Conservation (phyloP, 2,329 filamentous ascomycete species). For the Colletotrichum australisinense region DNA sequence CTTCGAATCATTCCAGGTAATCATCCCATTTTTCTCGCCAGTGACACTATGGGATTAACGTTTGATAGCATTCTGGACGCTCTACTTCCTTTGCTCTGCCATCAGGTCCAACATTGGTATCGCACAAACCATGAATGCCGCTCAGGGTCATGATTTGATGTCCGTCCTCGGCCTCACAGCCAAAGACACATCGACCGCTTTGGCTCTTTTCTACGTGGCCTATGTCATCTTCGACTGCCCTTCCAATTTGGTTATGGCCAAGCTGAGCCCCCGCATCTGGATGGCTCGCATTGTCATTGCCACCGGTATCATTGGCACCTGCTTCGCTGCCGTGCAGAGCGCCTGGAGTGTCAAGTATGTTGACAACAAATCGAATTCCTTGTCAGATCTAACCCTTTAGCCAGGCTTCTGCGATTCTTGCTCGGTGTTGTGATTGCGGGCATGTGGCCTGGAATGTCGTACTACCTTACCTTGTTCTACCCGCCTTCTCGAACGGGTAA, state of each 20-base stretch:
- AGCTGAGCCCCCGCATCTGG: conserved; percentile 86
- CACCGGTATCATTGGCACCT: conserved; percentile 85
- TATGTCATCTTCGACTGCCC: conserved; percentile 92
- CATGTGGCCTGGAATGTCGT: conserved; percentile 96
- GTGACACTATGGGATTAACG: not conserved
- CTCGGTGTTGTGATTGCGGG: conserved; percentile 90
- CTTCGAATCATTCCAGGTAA: conserved; percentile 68
- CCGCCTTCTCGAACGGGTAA: conserved; percentile 88
- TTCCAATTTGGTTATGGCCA: conserved; percentile 90
- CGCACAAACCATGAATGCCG: conserved; percentile 91
- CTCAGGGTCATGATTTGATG: conserved; percentile 78
- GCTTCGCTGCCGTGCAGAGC: conserved; percentile 83
- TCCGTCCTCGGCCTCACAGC: conserved; percentile 75
- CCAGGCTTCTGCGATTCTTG: conserved; percentile 80
- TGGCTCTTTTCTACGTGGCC: conserved; percentile 91
- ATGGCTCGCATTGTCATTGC: conserved; percentile 92
- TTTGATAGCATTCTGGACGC: conserved; percentile 81
- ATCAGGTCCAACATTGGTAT: conserved; percentile 93
- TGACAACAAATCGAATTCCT: not conserved
- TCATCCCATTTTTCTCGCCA: not conserved
- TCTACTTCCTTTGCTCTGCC: conserved; percentile 93
- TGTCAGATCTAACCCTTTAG: conserved; percentile 25
- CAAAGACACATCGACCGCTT: conserved; percentile 84
- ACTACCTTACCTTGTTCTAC: conserved; percentile 93
- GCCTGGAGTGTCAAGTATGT: conserved; percentile 86